These are phyloP conservation scores for Hypoxylon sp. DNA, from an alignment of 2,329 filamentous ascomycete species.

Conservation along the genomic window DNA sequence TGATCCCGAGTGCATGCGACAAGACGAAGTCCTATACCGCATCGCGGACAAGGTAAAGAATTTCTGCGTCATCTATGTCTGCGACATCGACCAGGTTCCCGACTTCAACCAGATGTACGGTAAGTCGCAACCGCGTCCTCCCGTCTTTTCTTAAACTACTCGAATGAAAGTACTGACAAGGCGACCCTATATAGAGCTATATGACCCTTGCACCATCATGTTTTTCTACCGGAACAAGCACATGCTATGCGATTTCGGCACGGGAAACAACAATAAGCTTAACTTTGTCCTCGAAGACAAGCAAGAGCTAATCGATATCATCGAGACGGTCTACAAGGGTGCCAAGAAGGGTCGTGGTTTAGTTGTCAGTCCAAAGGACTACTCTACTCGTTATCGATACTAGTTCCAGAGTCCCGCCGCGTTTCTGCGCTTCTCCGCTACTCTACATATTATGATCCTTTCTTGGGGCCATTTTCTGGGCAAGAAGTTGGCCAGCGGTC, in stretches of 20 bases:
- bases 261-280: constrained; percentile 98
- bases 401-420: constrained; percentile 34
- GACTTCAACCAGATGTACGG: constrained; percentile 97
- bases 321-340: constrained; percentile 98
- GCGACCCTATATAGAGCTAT: constrained; percentile 66
- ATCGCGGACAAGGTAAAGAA: constrained; percentile 96
- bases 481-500: not conserved
- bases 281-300: constrained; percentile 98
- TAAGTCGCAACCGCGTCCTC: constrained; percentile 57
- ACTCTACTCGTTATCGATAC: constrained; percentile 55
- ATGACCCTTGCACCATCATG: constrained; percentile 95
- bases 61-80: constrained; percentile 92
- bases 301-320: constrained; percentile 97
- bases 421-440: not conserved
- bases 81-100: constrained; percentile 90
- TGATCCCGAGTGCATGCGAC: constrained; percentile 79
- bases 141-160: constrained; percentile 12
- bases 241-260: constrained; percentile 98
- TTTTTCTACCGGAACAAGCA: constrained; percentile 98
- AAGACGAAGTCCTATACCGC: constrained; percentile 95
- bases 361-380: constrained; percentile 94
- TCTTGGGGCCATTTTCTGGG: not conserved
- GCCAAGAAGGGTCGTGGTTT: constrained; percentile 98
- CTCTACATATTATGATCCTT: not conserved
- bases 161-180: constrained; percentile 47